Percentiles rank a stretch among this genome's conserved stretches.
phyloP scores from a whole-genome alignment of 371 early-diverging fungal species.

The Gilbertella persicaria region DNA sequence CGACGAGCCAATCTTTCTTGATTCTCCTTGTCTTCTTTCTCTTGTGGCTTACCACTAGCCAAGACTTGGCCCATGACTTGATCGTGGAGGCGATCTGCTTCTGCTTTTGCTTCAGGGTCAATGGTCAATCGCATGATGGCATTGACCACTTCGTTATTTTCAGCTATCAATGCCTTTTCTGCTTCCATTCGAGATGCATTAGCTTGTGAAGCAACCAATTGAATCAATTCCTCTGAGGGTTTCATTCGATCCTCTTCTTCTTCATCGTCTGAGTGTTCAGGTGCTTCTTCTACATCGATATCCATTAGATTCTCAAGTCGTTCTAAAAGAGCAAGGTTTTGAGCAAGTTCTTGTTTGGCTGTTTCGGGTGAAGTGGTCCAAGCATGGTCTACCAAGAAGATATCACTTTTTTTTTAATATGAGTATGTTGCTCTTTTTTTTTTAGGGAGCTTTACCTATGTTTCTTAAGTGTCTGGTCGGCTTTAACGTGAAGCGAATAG shows the following conservation, averaged over 20 bases:
- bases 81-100: constrained; percentile 43
- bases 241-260: constrained; percentile 31
- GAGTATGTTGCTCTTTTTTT: too few relatives aligned
- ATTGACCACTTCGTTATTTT: constrained; percentile 66
- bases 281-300: constrained; percentile 52
- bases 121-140: constrained; percentile 60
- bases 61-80: constrained; percentile 43
- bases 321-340: constrained; percentile 57
- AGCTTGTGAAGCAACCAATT: constrained; percentile 63
- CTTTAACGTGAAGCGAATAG: constrained; percentile 61
- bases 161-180: constrained; percentile 55
- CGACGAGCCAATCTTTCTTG: constrained; percentile 35
- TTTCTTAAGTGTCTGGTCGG: constrained; percentile 48
- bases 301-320: constrained; percentile 68
- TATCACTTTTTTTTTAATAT: constrained; percentile 42
- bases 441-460: constrained; percentile 38
- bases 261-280: constrained; percentile 34
- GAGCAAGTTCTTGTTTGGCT: constrained; percentile 53
- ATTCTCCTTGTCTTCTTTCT: constrained; percentile 44
- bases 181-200: constrained; percentile 58
- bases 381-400: constrained; percentile 72
- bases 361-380: constrained; percentile 72
- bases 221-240: constrained; percentile 36
- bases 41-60: constrained; percentile 48
- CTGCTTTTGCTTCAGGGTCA: constrained; percentile 40